Evolutionary conservation across 495 filamentous ascomycete genomes (phyloP), one percentile per base, ranked within the genome.

Genomic region (Podospora fimiseda): DNA sequence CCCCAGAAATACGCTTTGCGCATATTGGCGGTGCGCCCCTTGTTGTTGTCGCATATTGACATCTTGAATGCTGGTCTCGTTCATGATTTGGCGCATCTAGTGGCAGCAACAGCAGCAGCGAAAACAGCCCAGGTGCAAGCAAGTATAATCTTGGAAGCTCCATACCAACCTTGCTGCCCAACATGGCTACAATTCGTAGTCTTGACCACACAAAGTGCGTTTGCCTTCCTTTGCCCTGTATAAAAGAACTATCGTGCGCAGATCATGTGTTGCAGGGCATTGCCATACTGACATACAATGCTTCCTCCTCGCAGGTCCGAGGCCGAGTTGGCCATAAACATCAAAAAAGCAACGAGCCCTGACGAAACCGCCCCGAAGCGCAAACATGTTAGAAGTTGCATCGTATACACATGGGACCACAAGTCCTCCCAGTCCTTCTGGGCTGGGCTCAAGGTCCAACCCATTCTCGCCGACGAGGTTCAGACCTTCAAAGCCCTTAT

Each of bases 351-450:
- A 15, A 98, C 93, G 23, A 96, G 84, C 69, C 87, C 70, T 83
- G 91, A 97, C 66, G 92, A 97, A 74, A 89, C 90, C 4, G 92
- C 92, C 20, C 92, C 92, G 36, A 97, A 97, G 81, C 87, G 91
- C 58, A 98, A 98, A 72, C 93, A 98, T 90, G 93, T 98, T 54
- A 86, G 93, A 53, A 90, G 87, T 63, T 95, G 89, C 66, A 98
- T 98, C 67, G 91, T 98, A 40, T 97, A 98, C 68, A 97, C 93
- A 51, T 98, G 93, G 93, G 93, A 98, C 74, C 90, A 97, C 77
- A 96, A 96, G 74, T 94, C 88, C 56, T 96, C 92, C 39, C 78
- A 83, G 60, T 89, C 90, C 61, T 98, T 98, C 74, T 98, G 93
- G 93, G 83, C 88, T 43, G 90, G 89, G 65, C 94, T 98, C 85